Evolutionary conservation across 2,329 filamentous ascomycete species (phyloP), one percentile per base, ranked within the genome.

Genomic region (Onygenales sp.): DNA sequence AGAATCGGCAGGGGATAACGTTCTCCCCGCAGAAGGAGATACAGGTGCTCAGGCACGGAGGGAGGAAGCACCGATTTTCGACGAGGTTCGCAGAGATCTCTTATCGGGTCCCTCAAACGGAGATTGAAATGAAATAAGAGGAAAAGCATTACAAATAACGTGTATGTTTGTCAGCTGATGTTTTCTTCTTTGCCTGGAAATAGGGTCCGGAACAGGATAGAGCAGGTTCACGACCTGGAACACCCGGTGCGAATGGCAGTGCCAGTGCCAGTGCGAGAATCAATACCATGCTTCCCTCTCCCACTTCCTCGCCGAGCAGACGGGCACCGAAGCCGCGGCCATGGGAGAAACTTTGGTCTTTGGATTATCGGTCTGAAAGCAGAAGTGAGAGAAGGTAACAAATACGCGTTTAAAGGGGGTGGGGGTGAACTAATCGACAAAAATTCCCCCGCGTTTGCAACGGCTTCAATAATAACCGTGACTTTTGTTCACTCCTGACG

Each of bases 81-180:
- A 75, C 59, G 71, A 75, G 72, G 73, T 75, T 72, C 72, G 73
- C 69, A 71, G 69, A 64, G 71, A 74, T 65, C 66, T 72, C 54
- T 67, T 71, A 62, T 66, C 67, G 57, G 71, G 71, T 61, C 69
- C 72, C 57, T 74, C 58, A 42, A 53, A 53, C 52, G 41, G 53
- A 39, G 57, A 52, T 43, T 53, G 39, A 53, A 41, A 50, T 36
- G 13, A 8, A 32, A 31, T 14, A n/a, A 33, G 21, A 36, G 21
- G 9, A 46, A 27, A 33, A 51, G 9, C 11, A 11, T 51, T 8
- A 44, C 36, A 51, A 27, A 32, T 17, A 21, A 35, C 39, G 35
- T 51, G 49, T 43, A 38, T 33, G 46, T 50, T 50, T 53, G 46
- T 51, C 51, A 39, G 54, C 57, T 58, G 55, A 58, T 58, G 41